A percentile compares a stretch with the other conserved stretches of the same genome.
These are phyloP conservation scores for Thielaviopsis cerberus DNA, from an alignment of 2,329 filamentous ascomycete genomes.

Conservation along the genomic window DNA sequence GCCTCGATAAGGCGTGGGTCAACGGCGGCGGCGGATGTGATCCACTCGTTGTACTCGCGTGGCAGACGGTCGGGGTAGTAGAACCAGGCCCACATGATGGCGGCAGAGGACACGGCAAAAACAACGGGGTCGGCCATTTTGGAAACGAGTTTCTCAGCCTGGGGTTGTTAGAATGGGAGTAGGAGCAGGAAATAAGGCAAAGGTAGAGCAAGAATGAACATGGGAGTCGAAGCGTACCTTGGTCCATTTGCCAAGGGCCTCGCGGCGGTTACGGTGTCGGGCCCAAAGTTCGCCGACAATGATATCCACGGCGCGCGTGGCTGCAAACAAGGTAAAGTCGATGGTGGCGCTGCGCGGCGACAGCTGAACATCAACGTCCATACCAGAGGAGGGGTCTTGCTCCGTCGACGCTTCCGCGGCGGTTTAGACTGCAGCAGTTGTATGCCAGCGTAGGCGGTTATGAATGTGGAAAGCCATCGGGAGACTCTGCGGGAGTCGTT, in stretches of 20 bases:
- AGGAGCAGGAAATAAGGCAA: background rate
- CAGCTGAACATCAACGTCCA: background rate
- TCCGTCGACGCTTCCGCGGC: conserved; percentile 23
- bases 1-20: conserved; percentile 58
- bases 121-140: conserved; percentile 42
- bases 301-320: conserved; percentile 54
- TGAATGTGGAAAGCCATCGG: conserved; percentile 38
- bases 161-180: conserved; percentile 4
- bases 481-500: background rate
- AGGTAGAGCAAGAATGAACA: background rate
- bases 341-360: conserved; percentile 51
- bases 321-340: conserved; percentile 65
- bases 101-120: conserved; percentile 52
- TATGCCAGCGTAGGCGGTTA: conserved; percentile 39
- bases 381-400: conserved; percentile 13
- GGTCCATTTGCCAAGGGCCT: conserved; percentile 29
- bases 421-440: conserved; percentile 38
- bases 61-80: conserved; percentile 56
- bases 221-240: no score
- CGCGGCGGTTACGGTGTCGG: conserved; percentile 26
- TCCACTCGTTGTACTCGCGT: conserved; percentile 62
- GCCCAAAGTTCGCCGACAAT: conserved; percentile 48
- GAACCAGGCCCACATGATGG: conserved; percentile 84
- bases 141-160: conserved; percentile 20
- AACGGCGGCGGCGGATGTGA: conserved; percentile 55